Evolutionary conservation across 345 rosid genomes (phyloP), one percentile per base, ranked within the genome.

Genomic region (Rhodamnia rubescens): DNA sequence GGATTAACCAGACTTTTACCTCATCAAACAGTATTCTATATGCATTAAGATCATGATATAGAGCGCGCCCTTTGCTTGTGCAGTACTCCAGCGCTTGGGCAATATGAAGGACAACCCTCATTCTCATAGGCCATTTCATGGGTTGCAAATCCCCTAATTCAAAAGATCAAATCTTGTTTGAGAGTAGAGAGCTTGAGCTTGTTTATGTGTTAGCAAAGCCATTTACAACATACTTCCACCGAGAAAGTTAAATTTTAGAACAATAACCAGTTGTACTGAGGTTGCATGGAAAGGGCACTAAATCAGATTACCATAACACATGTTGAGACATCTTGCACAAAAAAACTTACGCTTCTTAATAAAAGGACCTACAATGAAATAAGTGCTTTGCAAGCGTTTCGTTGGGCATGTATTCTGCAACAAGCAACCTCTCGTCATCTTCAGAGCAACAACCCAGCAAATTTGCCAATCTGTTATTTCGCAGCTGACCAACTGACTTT

Each of bases 341-440:
- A 64, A 40, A 64, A 64, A 1, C 24, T 18, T 32, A 32, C 16
- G 44, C 44, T 64, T 64, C 26, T 32, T 64, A 40, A 32, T 32
- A 32, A 56, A 24, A 42, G 83, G 22, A 53, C 95, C 89, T 93
- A 97, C 99, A 95, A 84, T 95, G 99, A 58, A 97, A 97, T 85
- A 97, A 94, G 87, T 97, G 99, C 85, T 95, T 97, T 14, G 99
- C 98, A 86, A 97, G 96, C 59, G 99, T 95, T 85, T 95, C 98
- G 40, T 95, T 93, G 49, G 98, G 96, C 95, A 97, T 93, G 87
- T 91, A 95, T 87, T 95, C 99, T 27, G 98, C 93, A 82, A 95
- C 98, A 85, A 97, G 99, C 86, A 97, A 89, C 90, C 98, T 93
- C 89, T 97, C 99, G 40, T 97, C 98, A 89, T 90, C 94, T 90